Evolutionary conservation across 2,329 filamentous ascomycete genomes (phyloP).

Genomic region (Curvularia lunata): DNA sequence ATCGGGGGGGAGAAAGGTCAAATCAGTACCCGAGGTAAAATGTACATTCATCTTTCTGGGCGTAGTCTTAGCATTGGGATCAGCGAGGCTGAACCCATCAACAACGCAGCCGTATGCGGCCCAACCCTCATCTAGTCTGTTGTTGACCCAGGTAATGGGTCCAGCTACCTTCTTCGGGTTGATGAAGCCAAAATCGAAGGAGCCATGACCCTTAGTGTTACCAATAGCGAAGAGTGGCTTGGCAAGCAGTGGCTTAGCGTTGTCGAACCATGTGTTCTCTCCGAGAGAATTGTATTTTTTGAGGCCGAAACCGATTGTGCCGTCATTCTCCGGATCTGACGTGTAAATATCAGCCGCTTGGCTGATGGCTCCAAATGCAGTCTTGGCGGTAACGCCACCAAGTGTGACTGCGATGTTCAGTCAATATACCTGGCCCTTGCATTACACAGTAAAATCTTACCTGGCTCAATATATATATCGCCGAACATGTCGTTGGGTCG

Average conservation of each 20-base stretch:
- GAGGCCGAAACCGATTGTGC: neutral
- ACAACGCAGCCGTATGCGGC: neutral
- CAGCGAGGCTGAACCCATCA: neutral
- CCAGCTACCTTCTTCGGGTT: neutral
- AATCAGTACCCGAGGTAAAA: neutral
- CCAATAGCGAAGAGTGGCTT: neutral
- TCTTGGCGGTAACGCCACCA: neutral
- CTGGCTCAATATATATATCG: neutral
- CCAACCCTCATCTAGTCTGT: neutral
- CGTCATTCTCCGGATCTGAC: neutral
- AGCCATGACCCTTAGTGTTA: neutral
- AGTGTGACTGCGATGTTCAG: neutral
- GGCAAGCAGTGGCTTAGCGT: neutral
- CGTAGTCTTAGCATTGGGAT: neutral
- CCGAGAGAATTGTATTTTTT: neutral
- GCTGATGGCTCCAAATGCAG: neutral
- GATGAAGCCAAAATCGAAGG: conserved; percentile 1
- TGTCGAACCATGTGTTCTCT: neutral
- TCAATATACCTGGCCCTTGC: neutral
- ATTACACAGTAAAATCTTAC: neutral
- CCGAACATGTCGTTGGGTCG: too few species aligned
- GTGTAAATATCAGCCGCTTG: neutral
- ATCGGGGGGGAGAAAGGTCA: neutral
- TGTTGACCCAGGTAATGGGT: neutral
- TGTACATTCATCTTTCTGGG: neutral